phyloP scores from a whole-genome alignment of 2,329 filamentous ascomycete genomes.

The Aspergillus pseudotamarii region DNA sequence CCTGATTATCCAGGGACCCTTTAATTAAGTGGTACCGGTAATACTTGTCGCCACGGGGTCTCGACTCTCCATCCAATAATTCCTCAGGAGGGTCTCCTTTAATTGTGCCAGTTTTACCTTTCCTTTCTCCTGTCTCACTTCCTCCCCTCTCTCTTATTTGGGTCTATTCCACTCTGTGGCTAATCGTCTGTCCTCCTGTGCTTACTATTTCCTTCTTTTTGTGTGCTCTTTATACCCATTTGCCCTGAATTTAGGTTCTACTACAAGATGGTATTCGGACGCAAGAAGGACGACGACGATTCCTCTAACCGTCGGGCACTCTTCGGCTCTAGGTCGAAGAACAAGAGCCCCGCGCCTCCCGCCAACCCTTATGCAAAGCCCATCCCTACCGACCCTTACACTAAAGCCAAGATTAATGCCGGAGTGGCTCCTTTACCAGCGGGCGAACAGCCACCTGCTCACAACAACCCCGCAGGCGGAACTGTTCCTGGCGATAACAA shows the following conservation, averaged over 20 bases:
- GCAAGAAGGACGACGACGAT: constrained; percentile 60
- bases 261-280: constrained; percentile 34
- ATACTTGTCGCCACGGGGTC: constrained; percentile 15
- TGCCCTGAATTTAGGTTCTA: background rate
- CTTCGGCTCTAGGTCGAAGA: constrained; percentile 60
- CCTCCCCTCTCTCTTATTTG: constrained; percentile 6
- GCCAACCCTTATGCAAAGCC: constrained; percentile 61
- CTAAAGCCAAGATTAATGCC: constrained; percentile 49
- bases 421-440: constrained; percentile 42
- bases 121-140: constrained; percentile 11
- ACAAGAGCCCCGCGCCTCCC: constrained; percentile 54
- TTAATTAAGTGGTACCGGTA: constrained; percentile 13
- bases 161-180: background rate
- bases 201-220: background rate
- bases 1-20: background rate
- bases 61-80: constrained; percentile 21
- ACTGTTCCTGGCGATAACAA: constrained; percentile 39
- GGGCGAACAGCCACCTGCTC: constrained; percentile 32
- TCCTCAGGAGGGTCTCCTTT: constrained; percentile 32
- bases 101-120: constrained; percentile 15
- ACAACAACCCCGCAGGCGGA: constrained; percentile 26
- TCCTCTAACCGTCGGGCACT: constrained; percentile 58
- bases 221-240: background rate
- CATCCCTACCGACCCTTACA: constrained; percentile 58
- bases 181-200: background rate